These are phyloP conservation scores for Rhynchosporium secalis DNA, from an alignment of 2,329 filamentous ascomycete genomes.

Conservation along the genomic window DNA sequence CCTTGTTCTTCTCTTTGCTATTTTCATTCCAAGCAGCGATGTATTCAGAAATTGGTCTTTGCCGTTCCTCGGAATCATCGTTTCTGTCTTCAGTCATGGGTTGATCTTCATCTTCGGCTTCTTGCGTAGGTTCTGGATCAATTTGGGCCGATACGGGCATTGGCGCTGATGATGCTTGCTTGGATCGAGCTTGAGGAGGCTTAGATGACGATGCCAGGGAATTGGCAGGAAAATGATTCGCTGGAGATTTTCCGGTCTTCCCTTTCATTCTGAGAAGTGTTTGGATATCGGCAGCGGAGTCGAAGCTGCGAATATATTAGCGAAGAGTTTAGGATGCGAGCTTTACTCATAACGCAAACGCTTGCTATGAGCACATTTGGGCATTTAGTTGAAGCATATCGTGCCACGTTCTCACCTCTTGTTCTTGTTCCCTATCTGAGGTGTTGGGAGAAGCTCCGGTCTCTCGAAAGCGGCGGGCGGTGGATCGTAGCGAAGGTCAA, in stretches of 20 bases:
- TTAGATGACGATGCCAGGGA: neutral
- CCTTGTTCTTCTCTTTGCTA: constrained; percentile 36
- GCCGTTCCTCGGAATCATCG: constrained; percentile 1
- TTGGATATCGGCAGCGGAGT: neutral
- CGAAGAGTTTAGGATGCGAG: neutral
- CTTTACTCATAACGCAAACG: neutral
- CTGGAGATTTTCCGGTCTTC: neutral
- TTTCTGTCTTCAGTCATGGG: neutral
- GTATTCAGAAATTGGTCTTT: constrained; percentile 21
- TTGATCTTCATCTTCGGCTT: neutral
- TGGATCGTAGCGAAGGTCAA: constrained; percentile 23
- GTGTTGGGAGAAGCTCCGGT: constrained; percentile 24
- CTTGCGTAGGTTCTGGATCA: neutral
- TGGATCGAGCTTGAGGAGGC: constrained; percentile 7
- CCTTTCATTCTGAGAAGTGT: neutral
- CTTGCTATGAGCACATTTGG: neutral
- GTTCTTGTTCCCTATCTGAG: constrained; percentile 20
- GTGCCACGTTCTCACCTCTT: constrained; percentile 19
- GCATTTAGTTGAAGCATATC: neutral
- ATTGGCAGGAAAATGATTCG: neutral
- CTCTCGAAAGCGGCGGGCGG: constrained; percentile 11
- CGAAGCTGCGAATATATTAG: neutral
- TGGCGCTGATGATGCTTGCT: constrained; percentile 1
- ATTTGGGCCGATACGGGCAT: neutral
- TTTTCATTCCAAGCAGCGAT: constrained; percentile 14